These are phyloP conservation scores for Incumbomyces lentus DNA, from an alignment of 2,329 filamentous ascomycete genomes.

Conservation along the genomic window DNA sequence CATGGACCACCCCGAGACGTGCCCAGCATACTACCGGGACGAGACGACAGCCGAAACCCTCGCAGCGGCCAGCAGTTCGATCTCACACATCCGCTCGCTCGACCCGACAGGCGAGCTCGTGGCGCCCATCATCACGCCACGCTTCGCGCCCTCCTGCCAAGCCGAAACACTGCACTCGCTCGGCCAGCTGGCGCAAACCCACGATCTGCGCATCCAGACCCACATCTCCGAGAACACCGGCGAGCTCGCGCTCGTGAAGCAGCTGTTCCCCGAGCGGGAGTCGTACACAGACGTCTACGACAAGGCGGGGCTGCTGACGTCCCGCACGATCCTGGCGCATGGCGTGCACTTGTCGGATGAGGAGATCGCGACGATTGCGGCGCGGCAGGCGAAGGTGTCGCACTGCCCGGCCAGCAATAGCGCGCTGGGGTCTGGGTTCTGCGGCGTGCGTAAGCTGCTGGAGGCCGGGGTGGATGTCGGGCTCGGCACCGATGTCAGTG, in stretches of 20 bases:
- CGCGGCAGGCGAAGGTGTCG: conserved; percentile 54
- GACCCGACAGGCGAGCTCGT: conserved; percentile 57
- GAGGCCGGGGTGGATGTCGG: conserved; percentile 68
- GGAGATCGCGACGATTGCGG: conserved; percentile 56
- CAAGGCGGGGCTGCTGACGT: conserved; percentile 54
- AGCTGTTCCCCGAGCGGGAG: conserved; percentile 54
- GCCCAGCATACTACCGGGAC: conserved; percentile 73
- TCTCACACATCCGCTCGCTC: conserved; percentile 54
- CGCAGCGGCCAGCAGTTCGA: conserved; percentile 45
- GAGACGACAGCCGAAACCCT: conserved; percentile 50
- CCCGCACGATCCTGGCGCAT: conserved; percentile 73
- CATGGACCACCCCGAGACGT: conserved; percentile 64
- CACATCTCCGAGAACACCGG: conserved; percentile 75
- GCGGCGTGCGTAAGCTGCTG: conserved; percentile 63
- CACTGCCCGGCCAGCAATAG: conserved; percentile 87
- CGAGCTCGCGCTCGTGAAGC: conserved; percentile 61
- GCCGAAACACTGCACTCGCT: conserved; percentile 49
- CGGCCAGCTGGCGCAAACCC: conserved; percentile 51
- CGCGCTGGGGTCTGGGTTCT: conserved; percentile 67
- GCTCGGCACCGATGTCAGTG: conserved; percentile 81
- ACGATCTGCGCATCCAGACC: conserved; percentile 60
- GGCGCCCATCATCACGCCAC: conserved; percentile 66
- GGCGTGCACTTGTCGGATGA: conserved; percentile 61
- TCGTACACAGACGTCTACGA: conserved; percentile 77
- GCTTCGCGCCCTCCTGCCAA: conserved; percentile 50